Percentiles rank a stretch among this genome's conserved stretches.
These are phyloP conservation scores for Phytopythium ostracodes DNA, from an alignment of 352 stramenopile species.

Conservation along the genomic window DNA sequence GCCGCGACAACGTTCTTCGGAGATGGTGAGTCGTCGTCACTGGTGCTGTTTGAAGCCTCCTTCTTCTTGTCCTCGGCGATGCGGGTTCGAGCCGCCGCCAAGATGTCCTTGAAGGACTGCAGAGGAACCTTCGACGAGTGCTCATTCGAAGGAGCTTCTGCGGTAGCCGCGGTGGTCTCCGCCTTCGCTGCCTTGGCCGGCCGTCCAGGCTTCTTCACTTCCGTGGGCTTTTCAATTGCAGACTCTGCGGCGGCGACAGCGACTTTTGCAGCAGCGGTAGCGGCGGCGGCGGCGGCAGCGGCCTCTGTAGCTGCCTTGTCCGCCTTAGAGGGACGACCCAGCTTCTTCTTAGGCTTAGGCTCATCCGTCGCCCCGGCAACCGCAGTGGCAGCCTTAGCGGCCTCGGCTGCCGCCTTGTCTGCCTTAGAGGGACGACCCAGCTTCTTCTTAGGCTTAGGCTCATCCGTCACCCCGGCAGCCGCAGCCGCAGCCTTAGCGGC, in stretches of 20 bases:
- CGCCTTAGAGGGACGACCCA: neutral
- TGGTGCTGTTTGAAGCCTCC: neutral
- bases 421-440: neutral
- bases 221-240: constrained; percentile 5
- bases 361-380: neutral
- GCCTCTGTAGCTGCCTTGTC: constrained; percentile 5
- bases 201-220: neutral
- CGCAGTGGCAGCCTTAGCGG: neutral
- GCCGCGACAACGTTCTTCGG: constrained; percentile 28
- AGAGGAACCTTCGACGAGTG: constrained; percentile 11
- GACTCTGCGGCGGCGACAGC: constrained; percentile 5
- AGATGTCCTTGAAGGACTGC: constrained; percentile 38
- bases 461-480: neutral
- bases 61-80: neutral
- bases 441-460: constrained; percentile 5
- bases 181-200: neutral
- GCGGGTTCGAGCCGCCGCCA: constrained; percentile 22
- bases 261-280: constrained; percentile 6
- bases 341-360: constrained; percentile 4
- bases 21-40: neutral
- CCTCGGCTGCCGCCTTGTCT: constrained; percentile 5
- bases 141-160: neutral
- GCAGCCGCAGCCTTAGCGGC: neutral
- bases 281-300: constrained; percentile 7
- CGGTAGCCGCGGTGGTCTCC: neutral